phyloP scores from a whole-genome alignment of 2,329 filamentous ascomycete species.

The Fusarium duplospermum region DNA sequence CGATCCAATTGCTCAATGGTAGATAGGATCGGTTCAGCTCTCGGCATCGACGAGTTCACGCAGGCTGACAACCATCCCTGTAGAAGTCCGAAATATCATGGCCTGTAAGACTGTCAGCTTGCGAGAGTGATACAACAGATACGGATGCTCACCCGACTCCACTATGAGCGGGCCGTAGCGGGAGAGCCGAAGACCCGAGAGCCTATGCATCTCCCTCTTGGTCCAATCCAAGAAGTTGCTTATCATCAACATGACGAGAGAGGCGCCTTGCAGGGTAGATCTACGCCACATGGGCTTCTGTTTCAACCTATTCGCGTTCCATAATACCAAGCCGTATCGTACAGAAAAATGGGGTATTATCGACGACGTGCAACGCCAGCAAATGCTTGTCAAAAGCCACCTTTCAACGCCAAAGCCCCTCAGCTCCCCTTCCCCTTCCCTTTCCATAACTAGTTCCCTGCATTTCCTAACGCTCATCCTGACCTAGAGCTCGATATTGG shows the following conservation, averaged over 20 bases:
- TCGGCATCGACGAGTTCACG: constrained; percentile 12
- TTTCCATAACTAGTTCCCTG: neutral
- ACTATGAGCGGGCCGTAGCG: constrained; percentile 22
- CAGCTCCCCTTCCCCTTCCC: neutral
- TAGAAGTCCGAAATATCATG: neutral
- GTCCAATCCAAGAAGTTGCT: constrained; percentile 18
- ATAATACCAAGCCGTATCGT: constrained; percentile 25
- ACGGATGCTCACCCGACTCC: constrained; percentile 23
- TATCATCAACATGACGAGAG: constrained; percentile 18
- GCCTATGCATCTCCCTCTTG: neutral
- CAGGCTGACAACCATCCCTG: neutral
- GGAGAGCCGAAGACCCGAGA: constrained; percentile 23
- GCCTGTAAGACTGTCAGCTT: constrained; percentile 15
- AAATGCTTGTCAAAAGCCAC: constrained; percentile 35
- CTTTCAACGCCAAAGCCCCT: constrained; percentile 1
- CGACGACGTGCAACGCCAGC: constrained; percentile 35
- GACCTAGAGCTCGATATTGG: constrained; percentile 45
- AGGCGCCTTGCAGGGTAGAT: constrained; percentile 31
- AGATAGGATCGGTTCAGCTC: neutral
- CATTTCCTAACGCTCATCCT: constrained; percentile 1
- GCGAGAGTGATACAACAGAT: constrained; percentile 16
- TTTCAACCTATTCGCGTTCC: constrained; percentile 34
- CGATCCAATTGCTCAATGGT: neutral
- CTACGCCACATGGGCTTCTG: constrained; percentile 26
- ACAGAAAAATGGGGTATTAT: constrained; percentile 37